phyloP scores from a whole-genome alignment of 306 rosid species.

The Cicer chorassanicum region DNA sequence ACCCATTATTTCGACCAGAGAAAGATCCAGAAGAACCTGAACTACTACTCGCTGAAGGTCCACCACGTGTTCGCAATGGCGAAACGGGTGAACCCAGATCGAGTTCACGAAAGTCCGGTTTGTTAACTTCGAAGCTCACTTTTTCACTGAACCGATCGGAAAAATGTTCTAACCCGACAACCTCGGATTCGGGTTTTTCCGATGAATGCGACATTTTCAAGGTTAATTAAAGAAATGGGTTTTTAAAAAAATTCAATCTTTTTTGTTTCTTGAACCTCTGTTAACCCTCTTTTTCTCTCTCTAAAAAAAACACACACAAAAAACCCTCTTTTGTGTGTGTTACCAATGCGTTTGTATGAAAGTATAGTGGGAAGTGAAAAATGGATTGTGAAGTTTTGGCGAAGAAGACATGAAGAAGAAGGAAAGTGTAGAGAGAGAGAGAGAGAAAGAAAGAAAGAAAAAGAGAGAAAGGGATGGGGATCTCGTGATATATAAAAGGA shows the following conservation, averaged over 20 bases:
- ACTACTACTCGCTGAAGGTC: constrained; percentile 69
- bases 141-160: constrained; percentile 69
- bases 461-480: constrained; percentile 68
- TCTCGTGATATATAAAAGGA: constrained; percentile 86
- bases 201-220: constrained; percentile 75
- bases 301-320: not conserved
- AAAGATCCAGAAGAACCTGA: constrained; percentile 93
- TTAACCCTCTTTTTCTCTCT: not conserved
- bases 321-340: not conserved
- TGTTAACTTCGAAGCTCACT: constrained; percentile 67
- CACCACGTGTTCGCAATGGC: constrained; percentile 74
- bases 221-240: too few species aligned
- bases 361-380: constrained; percentile 22
- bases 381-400: constrained; percentile 30
- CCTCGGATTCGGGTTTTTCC: constrained; percentile 62
- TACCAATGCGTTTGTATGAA: constrained; percentile 56
- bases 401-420: constrained; percentile 45
- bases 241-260: constrained; percentile 26
- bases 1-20: constrained; percentile 68
- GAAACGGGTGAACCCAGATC: constrained; percentile 97
- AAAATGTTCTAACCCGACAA: constrained; percentile 48
- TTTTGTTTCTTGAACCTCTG: not conserved
- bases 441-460: constrained; percentile 14
- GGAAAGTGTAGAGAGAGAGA: constrained; percentile 22
- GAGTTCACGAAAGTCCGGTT: constrained; percentile 87